Conservation (phyloP, 805 yeast species). For the Metschnikowia arizonensis region DNA sequence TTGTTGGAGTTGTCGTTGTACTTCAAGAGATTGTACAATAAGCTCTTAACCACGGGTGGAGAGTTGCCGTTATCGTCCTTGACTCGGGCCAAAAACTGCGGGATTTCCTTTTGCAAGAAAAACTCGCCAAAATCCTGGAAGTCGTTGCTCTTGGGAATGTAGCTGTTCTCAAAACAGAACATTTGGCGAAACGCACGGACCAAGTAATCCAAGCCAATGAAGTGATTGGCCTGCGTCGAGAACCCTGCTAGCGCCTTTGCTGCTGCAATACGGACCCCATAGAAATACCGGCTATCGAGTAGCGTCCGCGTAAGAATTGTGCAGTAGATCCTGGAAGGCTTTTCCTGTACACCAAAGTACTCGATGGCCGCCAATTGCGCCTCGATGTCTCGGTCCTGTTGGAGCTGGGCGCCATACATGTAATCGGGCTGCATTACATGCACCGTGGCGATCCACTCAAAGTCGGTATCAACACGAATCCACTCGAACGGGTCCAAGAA, state of each 20-base stretch:
- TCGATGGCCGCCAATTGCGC: slow-evolving; percentile 85
- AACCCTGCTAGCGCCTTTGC: slow-evolving; percentile 70
- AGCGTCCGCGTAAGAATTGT: slow-evolving; percentile 74
- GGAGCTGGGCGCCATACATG: slow-evolving; percentile 91
- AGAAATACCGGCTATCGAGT: slow-evolving; percentile 79
- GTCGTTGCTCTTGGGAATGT: slow-evolving; percentile 75
- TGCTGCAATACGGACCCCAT: slow-evolving; percentile 86
- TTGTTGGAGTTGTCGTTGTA: slow-evolving; percentile 86
- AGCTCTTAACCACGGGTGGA: slow-evolving; percentile 52
- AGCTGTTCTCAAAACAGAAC: slow-evolving; percentile 63
- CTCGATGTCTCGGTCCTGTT: slow-evolving; percentile 92
- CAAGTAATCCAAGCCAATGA: slow-evolving; percentile 69
- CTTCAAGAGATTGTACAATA: slow-evolving; percentile 66
- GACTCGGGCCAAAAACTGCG: slow-evolving; percentile 55
- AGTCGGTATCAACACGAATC: slow-evolving; percentile 96
- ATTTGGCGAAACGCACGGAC: slow-evolving; percentile 62
- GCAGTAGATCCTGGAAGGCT: slow-evolving; percentile 63
- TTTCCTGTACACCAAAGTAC: slow-evolving; percentile 59
- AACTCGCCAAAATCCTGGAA: slow-evolving; percentile 68
- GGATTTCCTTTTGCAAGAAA: slow-evolving; percentile 67
- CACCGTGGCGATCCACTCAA: slow-evolving; percentile 89
- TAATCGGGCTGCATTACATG: slow-evolving; percentile 86
- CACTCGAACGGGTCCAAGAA: slow-evolving; percentile 91
- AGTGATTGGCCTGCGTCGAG: slow-evolving; percentile 58
- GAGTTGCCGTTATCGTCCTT: slow-evolving; percentile 60